Conservation (phyloP, 228 moss, liverwort and hornwort species). For the Sphagnum magellanicum region DNA sequence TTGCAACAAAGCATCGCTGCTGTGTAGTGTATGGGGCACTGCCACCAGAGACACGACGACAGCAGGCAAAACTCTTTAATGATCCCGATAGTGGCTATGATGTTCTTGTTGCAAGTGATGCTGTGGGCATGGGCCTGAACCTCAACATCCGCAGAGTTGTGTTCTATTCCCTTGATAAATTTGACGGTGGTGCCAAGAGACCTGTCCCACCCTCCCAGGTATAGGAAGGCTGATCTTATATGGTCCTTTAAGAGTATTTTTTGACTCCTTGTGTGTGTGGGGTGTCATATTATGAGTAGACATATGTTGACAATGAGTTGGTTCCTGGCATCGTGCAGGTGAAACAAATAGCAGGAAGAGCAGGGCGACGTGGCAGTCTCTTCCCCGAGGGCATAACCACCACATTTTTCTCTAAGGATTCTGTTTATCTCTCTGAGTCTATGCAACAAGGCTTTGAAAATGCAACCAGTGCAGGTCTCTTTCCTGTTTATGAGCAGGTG, state of each 20-base stretch:
- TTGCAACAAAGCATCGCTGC: conserved; percentile 78
- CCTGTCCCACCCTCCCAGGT: conserved; percentile 75
- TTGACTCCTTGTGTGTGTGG: no score
- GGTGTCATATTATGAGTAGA: no score
- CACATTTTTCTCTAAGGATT: conserved; percentile 80
- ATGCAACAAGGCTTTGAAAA: conserved; percentile 67
- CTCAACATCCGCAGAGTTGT: conserved; percentile 91
- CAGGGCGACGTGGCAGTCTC: conserved; percentile 86
- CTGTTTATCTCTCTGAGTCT: conserved; percentile 55
- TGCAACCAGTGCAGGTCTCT: conserved; percentile 77
- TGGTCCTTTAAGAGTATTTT: no score
- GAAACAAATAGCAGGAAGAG: conserved; percentile 98
- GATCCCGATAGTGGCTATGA: conserved; percentile 69
- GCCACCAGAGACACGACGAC: conserved; percentile 94
- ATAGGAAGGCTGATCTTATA: neutral
- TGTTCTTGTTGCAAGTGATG: conserved; percentile 95
- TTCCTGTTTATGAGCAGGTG: conserved; percentile 97
- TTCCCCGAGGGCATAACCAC: conserved; percentile 94
- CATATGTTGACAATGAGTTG: no score
- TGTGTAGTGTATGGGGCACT: conserved; percentile 97
- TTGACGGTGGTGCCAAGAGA: conserved; percentile 89
- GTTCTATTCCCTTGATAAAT: conserved; percentile 89
- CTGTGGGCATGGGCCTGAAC: conserved; percentile 96
- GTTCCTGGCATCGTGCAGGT: conserved; percentile 22
- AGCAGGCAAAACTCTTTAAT: conserved; percentile 98